Conservation (phyloP, 495 filamentous ascomycete genomes). For the Sordaria brevicollis region DNA sequence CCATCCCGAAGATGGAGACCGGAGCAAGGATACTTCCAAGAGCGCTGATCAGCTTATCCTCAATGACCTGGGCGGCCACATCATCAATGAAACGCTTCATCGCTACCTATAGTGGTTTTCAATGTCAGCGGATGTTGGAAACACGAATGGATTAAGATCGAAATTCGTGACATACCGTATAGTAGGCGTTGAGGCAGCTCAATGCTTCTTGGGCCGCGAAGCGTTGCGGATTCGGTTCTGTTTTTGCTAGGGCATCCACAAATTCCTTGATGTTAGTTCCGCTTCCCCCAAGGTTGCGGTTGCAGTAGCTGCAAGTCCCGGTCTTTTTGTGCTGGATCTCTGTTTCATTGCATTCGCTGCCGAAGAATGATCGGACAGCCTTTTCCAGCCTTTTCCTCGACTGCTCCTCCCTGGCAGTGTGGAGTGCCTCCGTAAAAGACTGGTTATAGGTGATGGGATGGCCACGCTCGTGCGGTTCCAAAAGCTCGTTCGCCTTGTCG, state of each 20-base stretch:
- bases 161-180: constrained; percentile 25
- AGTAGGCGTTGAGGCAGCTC: constrained; percentile 42
- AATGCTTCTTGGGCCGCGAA: constrained; percentile 35
- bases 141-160: background rate
- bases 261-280: constrained; percentile 14
- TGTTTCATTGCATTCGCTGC: background rate
- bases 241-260: constrained; percentile 13
- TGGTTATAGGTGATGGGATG: constrained; percentile 51
- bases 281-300: background rate
- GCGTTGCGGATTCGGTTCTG: constrained; percentile 28
- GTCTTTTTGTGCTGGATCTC: background rate
- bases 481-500: constrained; percentile 23
- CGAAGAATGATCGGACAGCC: constrained; percentile 12
- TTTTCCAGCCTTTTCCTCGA: constrained; percentile 7
- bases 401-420: constrained; percentile 25
- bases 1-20: constrained; percentile 33
- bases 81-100: constrained; percentile 54
- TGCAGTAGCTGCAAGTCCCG: background rate
- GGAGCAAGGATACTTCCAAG: constrained; percentile 35
- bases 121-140: constrained; percentile 2
- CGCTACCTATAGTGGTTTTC: constrained; percentile 38
- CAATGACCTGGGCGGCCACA: constrained; percentile 46
- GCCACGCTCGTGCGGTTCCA: constrained; percentile 21
- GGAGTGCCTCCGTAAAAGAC: constrained; percentile 39
- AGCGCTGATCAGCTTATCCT: constrained; percentile 43